phyloP scores from a whole-genome alignment of 1,284 basidiomycete genomes.

The Sanguinoderma infundibulare region DNA sequence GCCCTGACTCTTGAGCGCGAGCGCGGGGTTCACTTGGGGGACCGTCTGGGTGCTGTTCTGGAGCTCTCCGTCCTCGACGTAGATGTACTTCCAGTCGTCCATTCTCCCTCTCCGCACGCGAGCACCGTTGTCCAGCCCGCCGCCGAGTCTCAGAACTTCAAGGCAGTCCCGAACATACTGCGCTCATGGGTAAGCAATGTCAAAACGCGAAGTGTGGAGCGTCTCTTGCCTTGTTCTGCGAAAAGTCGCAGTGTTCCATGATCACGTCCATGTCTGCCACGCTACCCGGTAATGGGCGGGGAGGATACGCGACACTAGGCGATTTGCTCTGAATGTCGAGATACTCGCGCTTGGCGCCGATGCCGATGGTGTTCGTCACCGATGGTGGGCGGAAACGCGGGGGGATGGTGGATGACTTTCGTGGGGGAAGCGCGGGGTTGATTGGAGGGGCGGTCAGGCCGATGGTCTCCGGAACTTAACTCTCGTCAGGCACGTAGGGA shows the following conservation, averaged over 20 bases:
- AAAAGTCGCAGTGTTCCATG: constrained; percentile 91
- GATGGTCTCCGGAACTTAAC: constrained; percentile 73
- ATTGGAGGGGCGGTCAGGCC: constrained; percentile 58
- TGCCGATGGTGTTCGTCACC: constrained; percentile 56
- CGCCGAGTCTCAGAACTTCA: constrained; percentile 74
- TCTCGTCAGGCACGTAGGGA: constrained; percentile 13
- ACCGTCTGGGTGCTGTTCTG: constrained; percentile 42
- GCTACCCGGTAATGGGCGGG: constrained; percentile 82
- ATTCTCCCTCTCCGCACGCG: constrained; percentile 63
- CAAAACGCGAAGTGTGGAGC: not conserved
- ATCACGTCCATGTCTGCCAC: constrained; percentile 87
- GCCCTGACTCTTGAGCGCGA: constrained; percentile 26
- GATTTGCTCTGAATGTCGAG: constrained; percentile 66
- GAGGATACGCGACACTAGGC: constrained; percentile 73
- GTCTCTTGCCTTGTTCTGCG: constrained; percentile 67
- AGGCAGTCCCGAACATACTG: constrained; percentile 82
- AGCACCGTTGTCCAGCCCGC: constrained; percentile 64
- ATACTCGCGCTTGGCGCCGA: constrained; percentile 79
- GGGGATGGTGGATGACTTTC: constrained; percentile 48
- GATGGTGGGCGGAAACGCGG: constrained; percentile 44
- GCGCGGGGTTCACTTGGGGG: constrained; percentile 21
- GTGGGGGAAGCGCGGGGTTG: constrained; percentile 76
- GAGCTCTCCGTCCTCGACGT: constrained; percentile 55
- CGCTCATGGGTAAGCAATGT: constrained; percentile 5
- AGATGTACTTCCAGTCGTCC: constrained; percentile 72